Evolutionary conservation across 148 eudicot species (phyloP).

Genomic region (Vaccinium macrocarpon): DNA sequence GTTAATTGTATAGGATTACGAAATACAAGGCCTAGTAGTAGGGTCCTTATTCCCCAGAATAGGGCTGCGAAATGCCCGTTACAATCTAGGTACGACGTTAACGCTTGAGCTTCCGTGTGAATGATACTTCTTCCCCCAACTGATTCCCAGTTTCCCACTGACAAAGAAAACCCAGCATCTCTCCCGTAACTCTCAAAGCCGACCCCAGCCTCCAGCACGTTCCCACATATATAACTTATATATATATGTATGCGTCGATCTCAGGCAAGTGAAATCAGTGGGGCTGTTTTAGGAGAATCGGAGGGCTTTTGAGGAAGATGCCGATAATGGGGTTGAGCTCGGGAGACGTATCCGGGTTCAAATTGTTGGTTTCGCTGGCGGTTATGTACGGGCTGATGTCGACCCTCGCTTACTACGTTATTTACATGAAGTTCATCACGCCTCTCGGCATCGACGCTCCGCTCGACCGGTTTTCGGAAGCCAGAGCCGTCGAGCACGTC

Average conservation of each 20-base stretch:
- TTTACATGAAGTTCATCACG: slow-evolving; percentile 64
- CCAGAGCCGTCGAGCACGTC: slow-evolving; percentile 75
- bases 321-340: slow-evolving; percentile 38
- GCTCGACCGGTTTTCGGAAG: slow-evolving; percentile 72
- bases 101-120: neutral
- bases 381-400: slow-evolving; percentile 64
- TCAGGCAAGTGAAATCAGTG: neutral
- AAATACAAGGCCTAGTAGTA: no score
- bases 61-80: neutral
- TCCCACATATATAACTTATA: no score
- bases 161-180: neutral
- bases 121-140: neutral
- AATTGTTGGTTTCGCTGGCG: slow-evolving; percentile 42
- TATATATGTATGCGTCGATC: neutral
- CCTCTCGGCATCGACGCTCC: slow-evolving; percentile 77
- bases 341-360: slow-evolving; percentile 56
- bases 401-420: slow-evolving; percentile 46
- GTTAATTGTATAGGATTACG: no score
- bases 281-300: neutral
- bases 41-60: no score
- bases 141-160: neutral
- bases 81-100: neutral
- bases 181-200: neutral
- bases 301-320: slow-evolving; percentile 27
- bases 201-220: neutral